These are phyloP conservation scores for Penicillium sp. DNA, from an alignment of 2,329 filamentous ascomycete species.

Conservation along the genomic window DNA sequence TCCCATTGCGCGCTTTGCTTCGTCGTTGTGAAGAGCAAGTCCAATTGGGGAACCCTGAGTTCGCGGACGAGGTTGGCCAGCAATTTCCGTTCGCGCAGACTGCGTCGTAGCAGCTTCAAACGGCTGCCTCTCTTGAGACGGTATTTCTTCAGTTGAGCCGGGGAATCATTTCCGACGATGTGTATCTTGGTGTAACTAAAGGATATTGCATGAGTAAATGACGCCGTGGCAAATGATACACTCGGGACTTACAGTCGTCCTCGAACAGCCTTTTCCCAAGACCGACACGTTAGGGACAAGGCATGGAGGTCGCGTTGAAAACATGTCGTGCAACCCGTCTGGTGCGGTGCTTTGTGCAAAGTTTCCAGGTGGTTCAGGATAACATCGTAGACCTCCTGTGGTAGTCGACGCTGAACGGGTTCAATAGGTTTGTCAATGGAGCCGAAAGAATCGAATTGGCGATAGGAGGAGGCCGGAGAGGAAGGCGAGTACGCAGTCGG, in stretches of 20 bases:
- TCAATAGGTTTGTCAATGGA: conserved; percentile 35
- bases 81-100: conserved; percentile 51
- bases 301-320: conserved; percentile 55
- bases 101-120: conserved; percentile 55
- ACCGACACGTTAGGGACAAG: conserved; percentile 54
- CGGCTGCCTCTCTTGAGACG: conserved; percentile 51
- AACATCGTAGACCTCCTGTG: conserved; percentile 55
- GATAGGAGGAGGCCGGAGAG: conserved; percentile 36
- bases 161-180: conserved; percentile 49
- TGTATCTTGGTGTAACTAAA: conserved; percentile 51
- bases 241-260: conserved; percentile 49
- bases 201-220: conserved; percentile 3
- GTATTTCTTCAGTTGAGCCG: conserved; percentile 47
- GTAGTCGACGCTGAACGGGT: conserved; percentile 46
- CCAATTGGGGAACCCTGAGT: conserved; percentile 52
- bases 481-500: conserved; percentile 41
- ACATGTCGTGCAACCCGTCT: conserved; percentile 52
- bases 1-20: conserved; percentile 44
- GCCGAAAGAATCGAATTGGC: conserved; percentile 39
- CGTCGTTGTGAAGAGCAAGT: conserved; percentile 41
- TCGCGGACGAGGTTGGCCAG: conserved; percentile 55
- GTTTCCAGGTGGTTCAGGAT: conserved; percentile 52
- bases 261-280: conserved; percentile 56
- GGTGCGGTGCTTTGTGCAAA: conserved; percentile 42
- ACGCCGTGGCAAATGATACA: neutral